phyloP scores from a whole-genome alignment of 1,284 basidiomycete species.

The Cryptococcus neoformans region DNA sequence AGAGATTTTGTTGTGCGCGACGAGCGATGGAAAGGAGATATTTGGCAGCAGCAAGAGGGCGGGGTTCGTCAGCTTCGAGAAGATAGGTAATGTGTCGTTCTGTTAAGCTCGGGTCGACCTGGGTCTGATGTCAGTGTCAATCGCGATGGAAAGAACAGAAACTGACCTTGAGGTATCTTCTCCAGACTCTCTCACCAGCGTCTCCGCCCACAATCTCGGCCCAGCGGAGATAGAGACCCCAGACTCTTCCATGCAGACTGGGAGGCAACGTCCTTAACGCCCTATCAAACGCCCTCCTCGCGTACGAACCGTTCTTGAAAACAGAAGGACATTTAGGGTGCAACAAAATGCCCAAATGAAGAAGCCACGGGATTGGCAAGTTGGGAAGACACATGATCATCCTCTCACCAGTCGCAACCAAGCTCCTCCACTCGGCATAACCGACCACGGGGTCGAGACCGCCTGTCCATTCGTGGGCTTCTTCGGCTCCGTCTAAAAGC shows the following conservation, averaged over 20 bases:
- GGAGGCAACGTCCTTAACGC: constrained; percentile 91
- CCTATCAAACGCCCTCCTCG: constrained; percentile 89
- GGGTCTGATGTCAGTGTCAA: constrained; percentile 3
- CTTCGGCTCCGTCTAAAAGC: constrained; percentile 82
- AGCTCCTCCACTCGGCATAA: constrained; percentile 89
- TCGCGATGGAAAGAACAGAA: not conserved
- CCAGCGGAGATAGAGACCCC: constrained; percentile 94
- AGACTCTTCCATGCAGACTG: constrained; percentile 89
- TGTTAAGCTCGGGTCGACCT: constrained; percentile 76
- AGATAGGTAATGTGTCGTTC: constrained; percentile 78
- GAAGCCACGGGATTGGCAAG: constrained; percentile 89
- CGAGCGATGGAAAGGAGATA: constrained; percentile 78
- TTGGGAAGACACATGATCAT: constrained; percentile 85
- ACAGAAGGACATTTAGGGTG: constrained; percentile 85
- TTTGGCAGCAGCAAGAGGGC: constrained; percentile 92
- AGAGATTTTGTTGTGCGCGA: constrained; percentile 76
- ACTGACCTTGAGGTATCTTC: constrained; percentile 72
- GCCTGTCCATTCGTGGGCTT: constrained; percentile 79
- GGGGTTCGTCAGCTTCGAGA: constrained; percentile 66
- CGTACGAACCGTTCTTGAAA: constrained; percentile 77
- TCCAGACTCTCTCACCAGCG: constrained; percentile 81
- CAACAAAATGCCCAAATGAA: constrained; percentile 85
- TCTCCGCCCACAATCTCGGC: constrained; percentile 80
- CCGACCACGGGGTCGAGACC: constrained; percentile 84
- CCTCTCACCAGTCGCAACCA: constrained; percentile 86